These are phyloP conservation scores for Camillea tinctor DNA, from an alignment of 2,329 filamentous ascomycete species.

Conservation along the genomic window DNA sequence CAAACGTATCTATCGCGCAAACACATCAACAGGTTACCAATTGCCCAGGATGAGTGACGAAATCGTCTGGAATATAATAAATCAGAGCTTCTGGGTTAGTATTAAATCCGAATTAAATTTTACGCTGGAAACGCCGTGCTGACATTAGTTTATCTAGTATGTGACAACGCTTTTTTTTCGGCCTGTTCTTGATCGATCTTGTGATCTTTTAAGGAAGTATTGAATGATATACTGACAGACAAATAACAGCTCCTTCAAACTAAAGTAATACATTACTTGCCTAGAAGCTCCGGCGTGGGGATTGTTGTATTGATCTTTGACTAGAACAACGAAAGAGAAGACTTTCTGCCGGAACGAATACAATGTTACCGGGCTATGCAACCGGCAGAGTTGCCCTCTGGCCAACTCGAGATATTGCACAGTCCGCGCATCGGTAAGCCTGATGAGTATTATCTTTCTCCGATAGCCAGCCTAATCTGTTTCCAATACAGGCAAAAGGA, in stretches of 20 bases:
- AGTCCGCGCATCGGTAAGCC: constrained; percentile 58
- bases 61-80: constrained; percentile 93
- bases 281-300: background rate
- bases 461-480: constrained; percentile 20
- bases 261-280: constrained; percentile 59
- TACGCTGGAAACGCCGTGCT: background rate
- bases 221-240: background rate
- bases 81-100: background rate
- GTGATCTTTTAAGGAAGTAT: background rate
- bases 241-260: constrained; percentile 55
- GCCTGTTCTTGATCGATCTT: background rate
- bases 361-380: constrained; percentile 62
- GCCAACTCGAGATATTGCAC: constrained; percentile 64
- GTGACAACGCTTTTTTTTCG: background rate
- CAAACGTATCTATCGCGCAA: background rate
- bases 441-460: background rate
- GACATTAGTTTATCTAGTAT: background rate
- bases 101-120: background rate
- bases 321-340: constrained; percentile 76
- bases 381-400: constrained; percentile 55
- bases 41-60: constrained; percentile 74
- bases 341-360: constrained; percentile 96
- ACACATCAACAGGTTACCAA: background rate
- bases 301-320: constrained; percentile 29
- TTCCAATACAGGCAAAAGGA: constrained; percentile 62